These are phyloP conservation scores for Myrmaecium sp. DNA, from an alignment of 2,329 filamentous ascomycete species.

Conservation along the genomic window DNA sequence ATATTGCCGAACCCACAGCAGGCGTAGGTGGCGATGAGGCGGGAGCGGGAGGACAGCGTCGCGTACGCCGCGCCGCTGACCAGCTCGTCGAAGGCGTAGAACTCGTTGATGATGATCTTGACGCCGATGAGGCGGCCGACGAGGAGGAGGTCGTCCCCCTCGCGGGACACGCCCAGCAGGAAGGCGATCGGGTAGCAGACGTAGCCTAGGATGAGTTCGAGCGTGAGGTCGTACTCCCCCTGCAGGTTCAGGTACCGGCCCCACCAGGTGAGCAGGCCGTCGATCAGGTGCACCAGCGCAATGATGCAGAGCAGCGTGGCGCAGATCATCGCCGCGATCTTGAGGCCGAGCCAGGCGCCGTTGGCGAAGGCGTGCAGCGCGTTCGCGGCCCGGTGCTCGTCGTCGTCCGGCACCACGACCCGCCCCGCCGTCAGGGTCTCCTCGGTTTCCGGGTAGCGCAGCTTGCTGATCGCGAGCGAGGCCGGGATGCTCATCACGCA, in stretches of 20 bases:
- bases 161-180: constrained; percentile 58
- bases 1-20: constrained; percentile 67
- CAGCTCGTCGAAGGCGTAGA: constrained; percentile 50
- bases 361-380: constrained; percentile 71
- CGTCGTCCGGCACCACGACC: constrained; percentile 65
- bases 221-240: constrained; percentile 46
- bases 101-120: constrained; percentile 79
- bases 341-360: constrained; percentile 71
- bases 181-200: constrained; percentile 63
- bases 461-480: constrained; percentile 73
- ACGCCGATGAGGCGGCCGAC: constrained; percentile 67
- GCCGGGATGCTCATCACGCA: constrained; percentile 95
- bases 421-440: constrained; percentile 70
- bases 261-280: constrained; percentile 72
- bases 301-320: constrained; percentile 71
- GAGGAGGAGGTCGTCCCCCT: constrained; percentile 42
- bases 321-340: constrained; percentile 71
- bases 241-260: constrained; percentile 61
- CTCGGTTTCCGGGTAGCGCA: constrained; percentile 77
- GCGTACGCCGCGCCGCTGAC: constrained; percentile 35
- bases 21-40: constrained; percentile 71
- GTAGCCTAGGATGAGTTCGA: constrained; percentile 63
- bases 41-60: constrained; percentile 49
- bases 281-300: constrained; percentile 54
- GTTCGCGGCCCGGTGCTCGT: constrained; percentile 61